Evolutionary conservation across 2,329 filamentous ascomycete genomes (phyloP), one percentile per base, ranked within the genome.

Genomic region (Fusarium sp.): DNA sequence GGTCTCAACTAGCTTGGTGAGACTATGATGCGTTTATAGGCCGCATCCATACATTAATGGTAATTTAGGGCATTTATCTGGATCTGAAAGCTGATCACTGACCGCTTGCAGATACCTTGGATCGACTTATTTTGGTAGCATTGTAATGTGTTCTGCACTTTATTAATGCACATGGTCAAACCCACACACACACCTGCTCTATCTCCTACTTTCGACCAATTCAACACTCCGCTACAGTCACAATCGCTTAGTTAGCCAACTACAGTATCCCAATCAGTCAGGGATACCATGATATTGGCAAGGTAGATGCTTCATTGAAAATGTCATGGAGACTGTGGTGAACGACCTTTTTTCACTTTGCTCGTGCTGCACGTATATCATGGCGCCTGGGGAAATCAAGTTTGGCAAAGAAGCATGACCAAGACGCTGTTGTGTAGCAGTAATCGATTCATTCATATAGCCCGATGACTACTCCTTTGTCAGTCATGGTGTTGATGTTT

Each of bases 111-210:
- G 54, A 21, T 52, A 31, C 30, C n/a, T 43, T 18, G 21, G 10
- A 46, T 46, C 25, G 41, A 28, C 26, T 26, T 25, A 30, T 30
- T 25, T 51, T 54, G 54, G 61, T 65, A 39, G 48, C 62, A 60
- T 60, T 49, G 60, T 23, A 37, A 26, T 60, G 54, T 61, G 26
- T 65, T 53, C 37, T 53, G 28, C 54, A 34, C 31, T 61, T 61
- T 25, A 66, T 65, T 61, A 45, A 65, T 65, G 48, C 62, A 43
- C 39, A 60, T 60, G 44, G 45, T 48, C 45, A 39, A 39, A 46
- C 26, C 34, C 53, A 42, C 31, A 25, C 37, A 46, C 52, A 23
- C 52, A 52, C 55, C 18, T 61, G 14, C 45, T 57, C n/a, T n/a
- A 23, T 28, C 46, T 49, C 26, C 43, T 28, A 16, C n/a, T 56